A percentile compares a stretch with the other conserved stretches of the same genome.
Evolutionary conservation across 306 rosid genomes (phyloP).

Genomic region (Cicer yamashitae): DNA sequence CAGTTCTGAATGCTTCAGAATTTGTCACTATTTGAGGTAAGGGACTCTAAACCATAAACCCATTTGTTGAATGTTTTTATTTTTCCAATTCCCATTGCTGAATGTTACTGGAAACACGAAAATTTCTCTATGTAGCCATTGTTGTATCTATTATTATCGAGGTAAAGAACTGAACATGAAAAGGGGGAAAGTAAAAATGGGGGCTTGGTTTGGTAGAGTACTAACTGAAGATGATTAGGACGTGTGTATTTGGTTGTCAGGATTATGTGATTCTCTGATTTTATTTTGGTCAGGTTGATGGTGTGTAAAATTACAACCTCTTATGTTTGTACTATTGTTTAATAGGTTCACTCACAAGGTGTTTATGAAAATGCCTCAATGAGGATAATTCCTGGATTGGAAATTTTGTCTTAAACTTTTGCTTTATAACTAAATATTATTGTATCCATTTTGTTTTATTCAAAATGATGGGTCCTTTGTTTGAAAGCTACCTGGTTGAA

Average conservation of each 20-base stretch:
- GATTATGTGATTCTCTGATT: background rate
- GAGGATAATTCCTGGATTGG: background rate
- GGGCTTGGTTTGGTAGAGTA: background rate
- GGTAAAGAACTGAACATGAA: background rate
- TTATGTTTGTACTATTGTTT: background rate
- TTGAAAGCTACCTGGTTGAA: background rate
- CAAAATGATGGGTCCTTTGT: background rate
- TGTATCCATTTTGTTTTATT: constrained; percentile 6
- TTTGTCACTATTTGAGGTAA: background rate
- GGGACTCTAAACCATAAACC: background rate
- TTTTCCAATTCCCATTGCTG: background rate
- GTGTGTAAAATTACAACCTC: background rate
- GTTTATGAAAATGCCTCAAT: background rate
- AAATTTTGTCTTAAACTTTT: background rate
- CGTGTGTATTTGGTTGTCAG: background rate
- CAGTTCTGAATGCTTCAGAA: background rate
- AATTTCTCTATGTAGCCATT: background rate
- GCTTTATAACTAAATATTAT: background rate
- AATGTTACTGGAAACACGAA: background rate
- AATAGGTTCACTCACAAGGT: background rate
- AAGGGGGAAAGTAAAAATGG: background rate
- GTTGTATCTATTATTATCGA: background rate
- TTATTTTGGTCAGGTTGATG: background rate
- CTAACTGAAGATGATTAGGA: background rate
- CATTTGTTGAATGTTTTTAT: background rate